These are phyloP conservation scores for Erigeron canadensis DNA, from an alignment of 129 eudicot species.

Conservation along the genomic window DNA sequence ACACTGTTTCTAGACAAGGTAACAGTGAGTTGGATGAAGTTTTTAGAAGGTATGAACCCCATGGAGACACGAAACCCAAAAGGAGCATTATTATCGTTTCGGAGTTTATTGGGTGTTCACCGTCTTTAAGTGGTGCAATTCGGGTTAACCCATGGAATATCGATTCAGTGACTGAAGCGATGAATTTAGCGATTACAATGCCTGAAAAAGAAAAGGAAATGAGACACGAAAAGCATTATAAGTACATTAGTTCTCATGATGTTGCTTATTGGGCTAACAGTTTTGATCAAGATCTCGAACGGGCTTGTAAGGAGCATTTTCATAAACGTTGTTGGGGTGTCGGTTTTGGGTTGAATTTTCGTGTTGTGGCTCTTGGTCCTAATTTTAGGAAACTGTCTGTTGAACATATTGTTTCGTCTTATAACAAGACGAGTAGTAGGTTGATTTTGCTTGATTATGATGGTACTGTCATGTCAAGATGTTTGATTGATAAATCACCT, in stretches of 20 bases:
- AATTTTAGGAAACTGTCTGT: conserved; percentile 68
- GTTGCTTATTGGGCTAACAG: conserved; percentile 86
- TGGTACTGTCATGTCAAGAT: conserved; percentile 69
- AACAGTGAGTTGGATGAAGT: conserved; percentile 50
- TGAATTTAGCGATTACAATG: conserved; percentile 53
- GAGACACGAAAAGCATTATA: conserved; percentile 86
- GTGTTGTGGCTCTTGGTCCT: conserved; percentile 74
- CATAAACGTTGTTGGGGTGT: conserved; percentile 81
- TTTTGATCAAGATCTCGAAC: conserved; percentile 69
- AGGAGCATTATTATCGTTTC: conserved; percentile 82
- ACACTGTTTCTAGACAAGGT: conserved; percentile 68
- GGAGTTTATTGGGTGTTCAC: conserved; percentile 91
- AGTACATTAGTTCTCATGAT: conserved; percentile 77
- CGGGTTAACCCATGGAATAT: conserved; percentile 91
- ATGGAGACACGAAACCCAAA: conserved; percentile 5
- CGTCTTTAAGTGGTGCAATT: conserved; percentile 84
- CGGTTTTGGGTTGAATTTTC: conserved; percentile 64
- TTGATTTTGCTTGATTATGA: conserved; percentile 79
- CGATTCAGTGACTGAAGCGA: conserved; percentile 51
- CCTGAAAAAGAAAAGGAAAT: conserved; percentile 56
- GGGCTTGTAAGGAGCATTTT: conserved; percentile 72
- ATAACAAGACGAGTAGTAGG: conserved; percentile 50
- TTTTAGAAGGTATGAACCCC: conserved; percentile 19
- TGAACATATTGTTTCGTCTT: conserved; percentile 66
- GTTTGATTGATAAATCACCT: conserved; percentile 55